These are phyloP conservation scores for Davidsoniella virescens DNA, from an alignment of 2,329 filamentous ascomycete species.

Conservation along the genomic window DNA sequence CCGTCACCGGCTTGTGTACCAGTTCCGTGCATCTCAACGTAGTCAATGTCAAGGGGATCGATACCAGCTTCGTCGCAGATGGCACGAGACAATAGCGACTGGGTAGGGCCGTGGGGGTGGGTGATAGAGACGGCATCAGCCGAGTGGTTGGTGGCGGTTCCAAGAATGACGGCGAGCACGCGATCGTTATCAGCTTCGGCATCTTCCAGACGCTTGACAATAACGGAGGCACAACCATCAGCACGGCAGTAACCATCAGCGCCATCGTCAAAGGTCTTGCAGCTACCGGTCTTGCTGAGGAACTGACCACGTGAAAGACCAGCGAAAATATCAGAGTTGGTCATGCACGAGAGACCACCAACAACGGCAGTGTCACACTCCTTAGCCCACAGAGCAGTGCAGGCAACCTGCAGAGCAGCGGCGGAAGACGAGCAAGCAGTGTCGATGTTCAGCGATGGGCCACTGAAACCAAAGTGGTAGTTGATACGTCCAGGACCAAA, in stretches of 20 bases:
- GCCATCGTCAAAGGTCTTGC: conserved; percentile 65
- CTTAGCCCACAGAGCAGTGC: conserved; percentile 55
- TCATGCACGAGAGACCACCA: conserved; percentile 62
- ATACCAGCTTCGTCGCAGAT: conserved; percentile 59
- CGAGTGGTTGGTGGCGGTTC: conserved; percentile 65
- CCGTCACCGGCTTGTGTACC: conserved; percentile 75
- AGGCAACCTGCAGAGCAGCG: conserved; percentile 52
- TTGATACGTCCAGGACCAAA: conserved; percentile 49
- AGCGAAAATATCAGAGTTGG: conserved; percentile 66
- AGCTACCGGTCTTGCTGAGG: conserved; percentile 58
- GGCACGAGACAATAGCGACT: conserved; percentile 52
- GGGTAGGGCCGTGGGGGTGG: conserved; percentile 62
- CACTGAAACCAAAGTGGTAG: conserved; percentile 63
- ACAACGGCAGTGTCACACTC: conserved; percentile 71
- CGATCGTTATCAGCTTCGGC: conserved; percentile 61
- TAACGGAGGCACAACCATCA: conserved; percentile 56
- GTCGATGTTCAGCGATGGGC: conserved; percentile 56
- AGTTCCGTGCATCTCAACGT: conserved; percentile 82
- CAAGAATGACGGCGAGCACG: conserved; percentile 60
- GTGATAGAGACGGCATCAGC: conserved; percentile 71
- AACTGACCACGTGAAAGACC: conserved; percentile 64
- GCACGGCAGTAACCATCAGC: conserved; percentile 74
- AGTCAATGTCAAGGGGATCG: conserved; percentile 61
- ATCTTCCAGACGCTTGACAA: conserved; percentile 67
- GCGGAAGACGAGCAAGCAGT: conserved; percentile 63